phyloP scores from a whole-genome alignment of 345 rosid genomes.

The Anastatica hierochuntica region DNA sequence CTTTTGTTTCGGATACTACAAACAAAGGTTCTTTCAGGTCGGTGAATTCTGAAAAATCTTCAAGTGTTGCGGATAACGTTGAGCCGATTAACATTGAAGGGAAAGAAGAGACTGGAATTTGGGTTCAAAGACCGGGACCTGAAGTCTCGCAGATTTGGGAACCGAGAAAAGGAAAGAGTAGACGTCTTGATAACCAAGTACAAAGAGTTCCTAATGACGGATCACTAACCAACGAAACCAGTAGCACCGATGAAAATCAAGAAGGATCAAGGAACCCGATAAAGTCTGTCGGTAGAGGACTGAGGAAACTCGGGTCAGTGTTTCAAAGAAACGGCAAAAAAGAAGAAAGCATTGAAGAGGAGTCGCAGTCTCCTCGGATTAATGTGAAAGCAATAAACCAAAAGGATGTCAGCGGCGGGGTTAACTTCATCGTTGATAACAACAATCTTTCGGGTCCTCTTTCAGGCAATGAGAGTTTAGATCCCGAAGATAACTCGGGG shows the following conservation, averaged over 20 bases:
- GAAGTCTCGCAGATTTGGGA: constrained; percentile 73
- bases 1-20: constrained; percentile 33
- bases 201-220: constrained; percentile 30
- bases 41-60: constrained; percentile 28
- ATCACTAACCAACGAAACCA: constrained; percentile 31
- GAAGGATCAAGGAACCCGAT: constrained; percentile 32
- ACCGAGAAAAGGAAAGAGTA: constrained; percentile 71
- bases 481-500: constrained; percentile 34
- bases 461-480: constrained; percentile 17
- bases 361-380: constrained; percentile 39
- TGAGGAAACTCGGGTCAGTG: constrained; percentile 41
- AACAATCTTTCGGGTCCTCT: constrained; percentile 26
- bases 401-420: constrained; percentile 36
- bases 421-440: constrained; percentile 45
- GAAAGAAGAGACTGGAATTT: constrained; percentile 51
- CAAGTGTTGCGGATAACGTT: constrained; percentile 40
- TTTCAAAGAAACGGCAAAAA: constrained; percentile 39
- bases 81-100: constrained; percentile 74
- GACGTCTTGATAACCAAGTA: constrained; percentile 40
- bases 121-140: constrained; percentile 83
- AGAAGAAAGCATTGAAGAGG: constrained; percentile 38
- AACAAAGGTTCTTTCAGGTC: constrained; percentile 39
- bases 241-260: constrained; percentile 37
- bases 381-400: constrained; percentile 48
- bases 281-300: constrained; percentile 34